These are phyloP conservation scores for Phytophthora pluvialis DNA, from an alignment of 352 stramenopile species.

Conservation along the genomic window DNA sequence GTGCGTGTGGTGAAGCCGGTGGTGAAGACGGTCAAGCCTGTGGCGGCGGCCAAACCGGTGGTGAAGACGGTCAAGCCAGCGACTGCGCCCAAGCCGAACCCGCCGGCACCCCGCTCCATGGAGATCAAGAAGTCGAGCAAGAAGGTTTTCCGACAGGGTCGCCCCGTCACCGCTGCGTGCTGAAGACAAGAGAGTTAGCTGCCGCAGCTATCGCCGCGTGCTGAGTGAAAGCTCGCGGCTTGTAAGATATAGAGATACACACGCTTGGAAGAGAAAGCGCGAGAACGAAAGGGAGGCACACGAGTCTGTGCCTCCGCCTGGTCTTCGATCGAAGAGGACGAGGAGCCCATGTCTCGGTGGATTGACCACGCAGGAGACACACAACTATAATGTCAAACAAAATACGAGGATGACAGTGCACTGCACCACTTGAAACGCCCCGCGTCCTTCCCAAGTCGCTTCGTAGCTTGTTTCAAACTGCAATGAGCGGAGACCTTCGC, in stretches of 20 bases:
- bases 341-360: constrained; percentile 10
- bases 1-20: constrained; percentile 9
- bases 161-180: constrained; percentile 25
- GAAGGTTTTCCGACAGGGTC: constrained; percentile 46
- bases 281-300: constrained; percentile 1
- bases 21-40: neutral
- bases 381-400: constrained; percentile 36
- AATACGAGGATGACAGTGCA: constrained; percentile 29
- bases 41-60: constrained; percentile 3
- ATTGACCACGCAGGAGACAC: neutral
- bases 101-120: constrained; percentile 28
- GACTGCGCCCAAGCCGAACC: constrained; percentile 9
- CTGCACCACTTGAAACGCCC: constrained; percentile 33
- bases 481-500: constrained; percentile 31
- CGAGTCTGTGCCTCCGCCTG: constrained; percentile 20
- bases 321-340: constrained; percentile 43
- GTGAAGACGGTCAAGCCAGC: constrained; percentile 7
- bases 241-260: constrained; percentile 40
- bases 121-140: constrained; percentile 51
- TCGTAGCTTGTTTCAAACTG: constrained; percentile 1
- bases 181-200: constrained; percentile 10
- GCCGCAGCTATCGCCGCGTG: constrained; percentile 9
- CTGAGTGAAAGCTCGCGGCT: constrained; percentile 34
- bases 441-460: constrained; percentile 7
- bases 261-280: neutral